phyloP scores from a whole-genome alignment of 1,284 basidiomycete genomes.

The Phlebopus sp. region DNA sequence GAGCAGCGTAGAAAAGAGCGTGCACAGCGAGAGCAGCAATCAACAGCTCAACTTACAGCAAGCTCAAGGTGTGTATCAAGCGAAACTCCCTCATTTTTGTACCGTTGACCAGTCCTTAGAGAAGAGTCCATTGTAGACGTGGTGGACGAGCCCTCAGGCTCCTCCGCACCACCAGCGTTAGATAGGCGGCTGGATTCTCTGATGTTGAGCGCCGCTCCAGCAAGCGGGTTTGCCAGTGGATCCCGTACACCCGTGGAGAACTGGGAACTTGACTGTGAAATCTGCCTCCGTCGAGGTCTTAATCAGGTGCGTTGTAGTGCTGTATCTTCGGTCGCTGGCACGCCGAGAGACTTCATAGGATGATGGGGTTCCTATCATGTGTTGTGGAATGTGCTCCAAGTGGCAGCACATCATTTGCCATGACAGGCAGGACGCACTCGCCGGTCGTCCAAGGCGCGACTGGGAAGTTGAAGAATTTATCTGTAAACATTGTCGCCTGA shows the following conservation, averaged over 20 bases:
- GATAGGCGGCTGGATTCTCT: slow-evolving; percentile 4
- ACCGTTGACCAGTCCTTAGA: slow-evolving; percentile 21
- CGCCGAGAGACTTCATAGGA: slow-evolving; percentile 46
- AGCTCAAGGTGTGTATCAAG: slow-evolving; percentile 13
- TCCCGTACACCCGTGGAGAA: slow-evolving; percentile 53
- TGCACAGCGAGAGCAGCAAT: slow-evolving; percentile 36
- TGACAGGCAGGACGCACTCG: slow-evolving; percentile 56
- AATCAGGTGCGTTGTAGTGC: slow-evolving; percentile 54
- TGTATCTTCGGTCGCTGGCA: slow-evolving; percentile 1
- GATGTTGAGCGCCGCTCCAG: slow-evolving; percentile 5
- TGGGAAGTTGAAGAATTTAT: slow-evolving; percentile 71
- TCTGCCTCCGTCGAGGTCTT: slow-evolving; percentile 67
- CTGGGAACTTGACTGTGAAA: slow-evolving; percentile 84
- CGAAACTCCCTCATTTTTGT: slow-evolving; percentile 1
- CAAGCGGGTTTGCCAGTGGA: slow-evolving; percentile 38
- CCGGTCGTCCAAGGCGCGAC: slow-evolving; percentile 60
- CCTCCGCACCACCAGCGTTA: neutral
- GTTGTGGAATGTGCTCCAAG: slow-evolving; percentile 72
- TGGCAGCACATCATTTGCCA: slow-evolving; percentile 87
- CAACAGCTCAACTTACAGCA: slow-evolving; percentile 6
- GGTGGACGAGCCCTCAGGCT: slow-evolving; percentile 2
- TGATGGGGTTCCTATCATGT: slow-evolving; percentile 72
- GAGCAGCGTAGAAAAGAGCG: slow-evolving; percentile 52
- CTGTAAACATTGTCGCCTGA: slow-evolving; percentile 48
- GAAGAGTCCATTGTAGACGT: slow-evolving; percentile 3